A percentile compares a stretch with the other conserved stretches of the same genome.
These are phyloP conservation scores for Halteria grandinella DNA, from an alignment of 73 alveolate genomes.

Conservation along the genomic window DNA sequence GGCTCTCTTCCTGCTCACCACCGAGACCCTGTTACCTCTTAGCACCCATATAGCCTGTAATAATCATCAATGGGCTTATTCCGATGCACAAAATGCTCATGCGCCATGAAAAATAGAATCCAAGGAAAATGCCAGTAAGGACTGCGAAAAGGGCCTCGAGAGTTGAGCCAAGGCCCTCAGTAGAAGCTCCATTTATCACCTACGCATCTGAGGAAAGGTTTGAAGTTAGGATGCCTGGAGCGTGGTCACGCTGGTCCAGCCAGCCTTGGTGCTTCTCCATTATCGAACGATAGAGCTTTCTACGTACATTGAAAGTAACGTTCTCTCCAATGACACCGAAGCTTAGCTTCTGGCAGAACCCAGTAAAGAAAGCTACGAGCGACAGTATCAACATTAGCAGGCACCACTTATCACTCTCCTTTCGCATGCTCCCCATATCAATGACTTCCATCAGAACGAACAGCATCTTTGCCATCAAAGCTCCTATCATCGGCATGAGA, in stretches of 20 bases:
- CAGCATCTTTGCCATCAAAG: conserved; percentile 12
- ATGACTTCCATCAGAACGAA: neutral
- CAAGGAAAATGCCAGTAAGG: conserved; percentile 69
- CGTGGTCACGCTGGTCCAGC: conserved; percentile 60
- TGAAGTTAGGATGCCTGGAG: conserved; percentile 59
- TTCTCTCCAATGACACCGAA: conserved; percentile 58
- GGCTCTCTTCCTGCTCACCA: neutral
- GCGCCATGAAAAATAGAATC: conserved; percentile 73
- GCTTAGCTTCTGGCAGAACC: conserved; percentile 15
- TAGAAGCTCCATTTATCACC: conserved; percentile 53
- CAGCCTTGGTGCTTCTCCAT: conserved; percentile 55
- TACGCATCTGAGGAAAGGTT: conserved; percentile 54
- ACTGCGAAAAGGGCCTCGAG: conserved; percentile 48
- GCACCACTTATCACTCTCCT: conserved; percentile 27
- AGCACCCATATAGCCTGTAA: conserved; percentile 26
- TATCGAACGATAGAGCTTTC: conserved; percentile 20
- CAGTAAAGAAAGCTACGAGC: neutral
- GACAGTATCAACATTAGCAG: conserved; percentile 20
- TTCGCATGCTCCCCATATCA: conserved; percentile 10
- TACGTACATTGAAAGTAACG: conserved; percentile 51
- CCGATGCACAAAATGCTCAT: conserved; percentile 68
- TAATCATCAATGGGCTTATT: conserved; percentile 67
- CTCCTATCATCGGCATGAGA: conserved; percentile 35
- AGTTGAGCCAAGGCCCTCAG: conserved; percentile 47
- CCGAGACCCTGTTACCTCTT: conserved; percentile 15